A percentile compares a stretch with the other conserved stretches of the same genome.
phyloP scores from a whole-genome alignment of 1,139 yeast species.

The Magnusiomyces sp. region DNA sequence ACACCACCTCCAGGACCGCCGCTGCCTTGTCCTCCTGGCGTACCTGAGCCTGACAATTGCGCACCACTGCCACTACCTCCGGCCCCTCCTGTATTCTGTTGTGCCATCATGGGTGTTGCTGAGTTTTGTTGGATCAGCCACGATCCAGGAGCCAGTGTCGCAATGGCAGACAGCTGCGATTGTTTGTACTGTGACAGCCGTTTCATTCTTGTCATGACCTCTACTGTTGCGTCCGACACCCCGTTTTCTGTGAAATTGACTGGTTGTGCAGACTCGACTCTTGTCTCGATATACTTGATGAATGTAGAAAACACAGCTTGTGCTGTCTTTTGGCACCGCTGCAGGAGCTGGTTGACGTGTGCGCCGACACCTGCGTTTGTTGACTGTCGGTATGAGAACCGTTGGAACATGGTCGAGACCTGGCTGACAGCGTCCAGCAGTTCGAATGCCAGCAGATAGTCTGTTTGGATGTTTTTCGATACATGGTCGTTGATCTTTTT shows the following conservation, averaged over 20 bases:
- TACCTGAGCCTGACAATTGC: conserved; percentile 29
- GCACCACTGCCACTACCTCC: too few relatives aligned
- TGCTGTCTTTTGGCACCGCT: conserved; percentile 22
- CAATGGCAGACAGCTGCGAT: conserved; percentile 47
- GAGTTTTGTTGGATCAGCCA: conserved; percentile 41
- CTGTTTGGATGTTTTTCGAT: conserved; percentile 19
- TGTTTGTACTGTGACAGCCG: conserved; percentile 55
- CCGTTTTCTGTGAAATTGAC: conserved; percentile 48
- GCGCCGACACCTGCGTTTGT: too few relatives aligned
- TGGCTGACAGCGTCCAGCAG: conserved; percentile 21
- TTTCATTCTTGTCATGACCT: conserved; percentile 53
- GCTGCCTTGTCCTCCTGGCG: too few relatives aligned
- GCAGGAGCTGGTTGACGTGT: conserved; percentile 19
- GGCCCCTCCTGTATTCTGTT: too few relatives aligned
- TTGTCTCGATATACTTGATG: conserved; percentile 45
- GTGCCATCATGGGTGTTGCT: not conserved
- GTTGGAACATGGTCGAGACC: conserved; percentile 17
- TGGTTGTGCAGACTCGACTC: conserved; percentile 35
- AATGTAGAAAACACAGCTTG: conserved; percentile 49
- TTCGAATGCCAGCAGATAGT: conserved; percentile 24
- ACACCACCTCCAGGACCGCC: too few relatives aligned
- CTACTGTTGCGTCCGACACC: conserved; percentile 63
- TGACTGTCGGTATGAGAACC: conserved; percentile 12
- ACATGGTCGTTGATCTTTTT: conserved; percentile 29
- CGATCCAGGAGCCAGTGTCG: conserved; percentile 46